Evolutionary conservation across 1,284 basidiomycete genomes (phyloP), one percentile per base, ranked within the genome.

Genomic region (Taiwanofungus camphoratus): DNA sequence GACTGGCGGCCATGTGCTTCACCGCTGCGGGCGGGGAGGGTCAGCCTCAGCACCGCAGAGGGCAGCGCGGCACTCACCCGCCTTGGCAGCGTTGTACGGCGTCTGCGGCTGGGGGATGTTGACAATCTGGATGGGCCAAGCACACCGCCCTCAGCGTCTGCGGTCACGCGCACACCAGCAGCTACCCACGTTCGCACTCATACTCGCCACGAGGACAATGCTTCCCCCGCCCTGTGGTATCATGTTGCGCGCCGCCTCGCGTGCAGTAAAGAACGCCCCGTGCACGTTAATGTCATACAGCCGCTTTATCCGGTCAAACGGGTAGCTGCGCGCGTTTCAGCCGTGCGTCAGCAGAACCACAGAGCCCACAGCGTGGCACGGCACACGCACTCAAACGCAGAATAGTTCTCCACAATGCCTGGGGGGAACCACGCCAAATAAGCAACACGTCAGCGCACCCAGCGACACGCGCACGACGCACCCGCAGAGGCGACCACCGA

Each of bases 1-100:
- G 70, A 53, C 82, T 87, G 1, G 85, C 73, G 12, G 90, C 89
- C 81, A 94, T 87, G 57, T 94, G 92, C 58, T 83, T 84, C 24
- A 94, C 91, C 41, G 90, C 89, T 78, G 51, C 39, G 13, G 27
- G 15, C 8, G 45, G 16, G 26, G 16, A 39, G 36, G 12, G 9
- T 36, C 7, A 31, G 27, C 12, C 48, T 2, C 3, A n/a, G 7
- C 16, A 22, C n/a, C n/a, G 37, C 18, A 6, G 19, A n/a, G 24
- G n/a, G 16, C 5, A n/a, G 19, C 23, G 23, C 9, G 13, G 6
- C 16, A 18, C 15, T n/a, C 53, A 82, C 83, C 85, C 36, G 86
- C 86, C 69, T 89, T 94, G 34, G 92, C 93, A n/a, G 90, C 87
- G 64, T 97, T 98, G 68, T 98, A 98, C 0, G 94, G 93, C 1